Base-by-base conservation (phyloP, 2,329 filamentous ascomycete genomes). In the Macrophomina phaseolina region DNA sequence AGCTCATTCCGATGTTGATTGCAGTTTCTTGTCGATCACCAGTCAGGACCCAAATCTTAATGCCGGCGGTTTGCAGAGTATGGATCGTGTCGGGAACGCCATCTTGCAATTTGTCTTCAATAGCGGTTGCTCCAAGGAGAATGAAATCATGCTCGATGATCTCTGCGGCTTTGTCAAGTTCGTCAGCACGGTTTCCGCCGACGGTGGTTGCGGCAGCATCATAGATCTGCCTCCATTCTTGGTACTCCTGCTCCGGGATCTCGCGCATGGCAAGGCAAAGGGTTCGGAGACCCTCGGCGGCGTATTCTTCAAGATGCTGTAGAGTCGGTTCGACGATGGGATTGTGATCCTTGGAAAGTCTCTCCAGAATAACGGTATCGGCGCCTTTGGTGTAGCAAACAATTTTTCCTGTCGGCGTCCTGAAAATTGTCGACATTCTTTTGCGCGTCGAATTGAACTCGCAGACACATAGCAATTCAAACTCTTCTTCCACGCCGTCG, bases 1-100 rank as follows among this genome's bases (percentile, higher is more conserved):
- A 99, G 78, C 93, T 97, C 95, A 99, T 99, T 70, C 96, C 95
- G 71, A 99, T 99, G 78, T 99, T 99, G 86, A 99, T 99, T 66
- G 95, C 95, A 34, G 95, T 99, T 80, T 99, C 95, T 80, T 99
- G 96, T 73, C 95, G 89, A 83, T 99, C 95, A 73, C 95, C 95
- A 46, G 95, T 99, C 78, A 99, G 81, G 23, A 99, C 95, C 95
- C 95, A 99, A 65, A 99, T 90, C 81, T 99, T 99, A 84, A 99
- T 98, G 64, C 94, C 94, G 30, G 96, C 95, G 70, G 94, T 92
- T 79, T 99, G 96, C 34, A 99, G 84, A 0, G 95, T 99, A 78
- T 97, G 93, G 67, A 99, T 99, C 0, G 95, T 99, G 78, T 99
- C 95, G 1, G 95, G 95, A 16, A 99, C 95, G 64, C 96, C 95